phyloP scores from a whole-genome alignment of 2,329 filamentous ascomycete species.

The Fusarium tanahbumbuense region DNA sequence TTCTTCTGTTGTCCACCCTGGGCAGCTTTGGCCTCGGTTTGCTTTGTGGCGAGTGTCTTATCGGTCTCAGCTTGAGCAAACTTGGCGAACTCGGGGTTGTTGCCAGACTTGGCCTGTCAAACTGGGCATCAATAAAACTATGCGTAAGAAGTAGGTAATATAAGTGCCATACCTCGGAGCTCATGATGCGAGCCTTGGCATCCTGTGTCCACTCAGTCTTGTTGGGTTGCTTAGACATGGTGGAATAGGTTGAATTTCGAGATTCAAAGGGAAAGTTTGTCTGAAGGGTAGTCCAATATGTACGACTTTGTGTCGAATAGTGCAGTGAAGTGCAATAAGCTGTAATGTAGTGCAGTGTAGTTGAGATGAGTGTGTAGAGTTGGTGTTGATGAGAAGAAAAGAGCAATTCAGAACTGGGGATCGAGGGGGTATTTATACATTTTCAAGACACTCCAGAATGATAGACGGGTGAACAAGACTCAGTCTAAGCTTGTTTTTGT shows the following conservation, averaged over 20 bases:
- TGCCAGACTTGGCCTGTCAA: slow-evolving; percentile 17
- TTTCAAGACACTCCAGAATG: not conserved
- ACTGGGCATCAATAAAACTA: not conserved
- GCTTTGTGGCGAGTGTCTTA: not conserved
- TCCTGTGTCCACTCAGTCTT: slow-evolving; percentile 14
- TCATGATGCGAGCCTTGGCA: slow-evolving; percentile 15
- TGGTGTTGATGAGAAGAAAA: slow-evolving; percentile 2
- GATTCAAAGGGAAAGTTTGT: not conserved
- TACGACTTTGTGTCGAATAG: not conserved
- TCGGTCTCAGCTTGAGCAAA: slow-evolving; percentile 12
- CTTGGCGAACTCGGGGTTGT: slow-evolving; percentile 6
- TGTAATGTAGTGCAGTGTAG: not conserved
- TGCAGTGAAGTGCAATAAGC: not conserved
- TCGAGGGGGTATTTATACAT: slow-evolving; percentile 19
- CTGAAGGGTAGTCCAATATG: not conserved
- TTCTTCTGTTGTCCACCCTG: slow-evolving; percentile 16
- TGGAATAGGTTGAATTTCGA: not conserved
- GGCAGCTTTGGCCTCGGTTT: not conserved
- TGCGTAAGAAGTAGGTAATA: too few species aligned
- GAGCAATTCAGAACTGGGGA: not conserved
- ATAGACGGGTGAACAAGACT: not conserved
- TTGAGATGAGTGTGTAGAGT: not conserved
- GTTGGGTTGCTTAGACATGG: slow-evolving; percentile 12
- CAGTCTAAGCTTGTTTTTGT: not conserved
- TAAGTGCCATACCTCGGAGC: not conserved